Evolutionary conservation across 1,139 yeast genomes (phyloP).

Genomic region (Yamadazyma jaroonii): DNA sequence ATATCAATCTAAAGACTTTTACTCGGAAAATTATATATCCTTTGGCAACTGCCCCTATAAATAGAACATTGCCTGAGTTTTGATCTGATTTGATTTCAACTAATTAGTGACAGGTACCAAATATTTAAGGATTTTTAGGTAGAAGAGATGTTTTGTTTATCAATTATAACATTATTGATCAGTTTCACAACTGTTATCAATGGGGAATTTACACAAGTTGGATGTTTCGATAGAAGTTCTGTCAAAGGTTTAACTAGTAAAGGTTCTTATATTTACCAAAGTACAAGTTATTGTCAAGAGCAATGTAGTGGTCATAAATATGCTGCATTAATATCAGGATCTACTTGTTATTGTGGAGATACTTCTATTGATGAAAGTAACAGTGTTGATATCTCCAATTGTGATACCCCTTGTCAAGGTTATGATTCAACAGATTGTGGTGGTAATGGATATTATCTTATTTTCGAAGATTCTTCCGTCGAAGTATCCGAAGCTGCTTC

Average conservation of each 20-base stretch:
- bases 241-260: conserved; percentile 20
- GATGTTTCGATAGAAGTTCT: conserved; percentile 32
- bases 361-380: conserved; percentile 31
- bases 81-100: background rate
- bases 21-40: too few species aligned
- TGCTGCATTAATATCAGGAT: conserved; percentile 54
- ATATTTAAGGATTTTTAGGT: too few species aligned
- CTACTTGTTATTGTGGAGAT: conserved; percentile 62
- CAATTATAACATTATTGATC: conserved; percentile 1
- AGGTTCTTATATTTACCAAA: conserved; percentile 44
- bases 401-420: conserved; percentile 54
- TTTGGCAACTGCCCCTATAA: too few species aligned
- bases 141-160: conserved; percentile 2
- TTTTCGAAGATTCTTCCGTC: conserved; percentile 37
- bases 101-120: too few species aligned
- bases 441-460: conserved; percentile 50
- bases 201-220: conserved; percentile 23
- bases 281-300: conserved; percentile 49
- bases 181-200: background rate
- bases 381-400: conserved; percentile 33
- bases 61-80: too few species aligned
- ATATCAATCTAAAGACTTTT: too few species aligned
- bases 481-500: conserved; percentile 14
- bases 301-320: conserved; percentile 45
- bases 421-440: conserved; percentile 62